Percentiles rank a stretch among this genome's conserved stretches.
Conservation (phyloP, 1,139 yeast genomes). For the Protomyces inundatus region DNA sequence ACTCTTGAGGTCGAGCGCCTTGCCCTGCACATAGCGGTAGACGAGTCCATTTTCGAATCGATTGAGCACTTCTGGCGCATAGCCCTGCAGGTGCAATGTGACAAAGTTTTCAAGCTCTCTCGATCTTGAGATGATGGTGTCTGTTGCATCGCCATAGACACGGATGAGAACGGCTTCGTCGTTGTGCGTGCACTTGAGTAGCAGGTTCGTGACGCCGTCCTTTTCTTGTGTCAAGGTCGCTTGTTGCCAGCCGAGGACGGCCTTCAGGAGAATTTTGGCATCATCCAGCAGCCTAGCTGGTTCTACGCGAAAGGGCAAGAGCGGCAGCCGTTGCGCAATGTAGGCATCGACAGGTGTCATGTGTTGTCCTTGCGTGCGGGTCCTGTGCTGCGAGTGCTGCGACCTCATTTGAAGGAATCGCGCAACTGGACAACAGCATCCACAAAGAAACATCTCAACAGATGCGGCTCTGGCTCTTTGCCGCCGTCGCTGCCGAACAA, state of each 20-base stretch:
- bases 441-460: neutral
- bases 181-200: slow-evolving; percentile 30
- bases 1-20: slow-evolving; percentile 36
- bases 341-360: neutral
- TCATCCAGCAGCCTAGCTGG: slow-evolving; percentile 4
- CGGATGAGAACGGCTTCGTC: slow-evolving; percentile 53
- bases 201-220: slow-evolving; percentile 69
- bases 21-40: slow-evolving; percentile 65
- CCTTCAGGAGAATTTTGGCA: slow-evolving; percentile 21
- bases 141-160: slow-evolving; percentile 73
- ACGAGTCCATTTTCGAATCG: slow-evolving; percentile 69
- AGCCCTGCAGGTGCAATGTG: slow-evolving; percentile 52
- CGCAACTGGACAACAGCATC: neutral
- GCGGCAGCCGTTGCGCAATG: neutral
- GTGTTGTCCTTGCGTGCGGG: neutral
- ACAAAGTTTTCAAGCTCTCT: slow-evolving; percentile 70
- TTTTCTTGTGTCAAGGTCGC: slow-evolving; percentile 44
- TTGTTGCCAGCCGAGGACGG: slow-evolving; percentile 29
- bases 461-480: neutral
- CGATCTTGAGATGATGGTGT: slow-evolving; percentile 66
- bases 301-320: neutral
- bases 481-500: neutral
- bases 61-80: slow-evolving; percentile 68
- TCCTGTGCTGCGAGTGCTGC: neutral
- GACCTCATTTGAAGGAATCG: no score